These are phyloP conservation scores for Favolaschia claudopus DNA, from an alignment of 768 basidiomycete genomes.

Conservation along the genomic window DNA sequence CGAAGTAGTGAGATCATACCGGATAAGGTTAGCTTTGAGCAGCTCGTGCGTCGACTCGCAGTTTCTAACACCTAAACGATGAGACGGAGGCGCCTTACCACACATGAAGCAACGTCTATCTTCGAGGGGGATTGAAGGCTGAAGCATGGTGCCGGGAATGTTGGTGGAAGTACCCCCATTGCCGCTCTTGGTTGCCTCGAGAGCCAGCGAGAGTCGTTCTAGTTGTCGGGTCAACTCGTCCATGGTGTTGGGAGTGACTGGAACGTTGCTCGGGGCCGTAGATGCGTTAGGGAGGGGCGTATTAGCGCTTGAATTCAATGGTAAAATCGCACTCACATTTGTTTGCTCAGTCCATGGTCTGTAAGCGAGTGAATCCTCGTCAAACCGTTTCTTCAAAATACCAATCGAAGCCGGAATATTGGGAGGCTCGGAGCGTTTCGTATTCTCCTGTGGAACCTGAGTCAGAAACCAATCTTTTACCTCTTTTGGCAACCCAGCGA, in stretches of 20 bases:
- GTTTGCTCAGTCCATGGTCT: conserved; percentile 8
- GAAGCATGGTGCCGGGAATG: not conserved
- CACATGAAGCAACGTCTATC: conserved; percentile 10
- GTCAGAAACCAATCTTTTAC: conserved; percentile 19
- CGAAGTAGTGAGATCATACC: not conserved
- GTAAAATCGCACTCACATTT: not conserved
- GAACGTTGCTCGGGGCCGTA: not conserved
- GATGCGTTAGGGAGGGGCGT: not conserved
- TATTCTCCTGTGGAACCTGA: not conserved
- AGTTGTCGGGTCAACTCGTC: not conserved
- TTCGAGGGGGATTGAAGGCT: not conserved
- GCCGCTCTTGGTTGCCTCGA: not conserved
- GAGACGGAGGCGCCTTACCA: not conserved
- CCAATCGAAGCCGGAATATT: not conserved
- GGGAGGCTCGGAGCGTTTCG: conserved; percentile 8
- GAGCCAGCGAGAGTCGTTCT: not conserved
- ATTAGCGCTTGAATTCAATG: not conserved
- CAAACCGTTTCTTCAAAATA: not conserved
- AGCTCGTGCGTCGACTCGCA: not conserved
- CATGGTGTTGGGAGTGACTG: not conserved
- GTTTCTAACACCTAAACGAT: not conserved
- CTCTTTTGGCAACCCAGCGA: not conserved
- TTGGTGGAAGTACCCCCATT: not conserved
- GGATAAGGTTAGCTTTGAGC: not conserved
- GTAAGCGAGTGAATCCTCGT: not conserved